phyloP scores from a whole-genome alignment of 208 protist genomes.

The Leishmania tarentolae region DNA sequence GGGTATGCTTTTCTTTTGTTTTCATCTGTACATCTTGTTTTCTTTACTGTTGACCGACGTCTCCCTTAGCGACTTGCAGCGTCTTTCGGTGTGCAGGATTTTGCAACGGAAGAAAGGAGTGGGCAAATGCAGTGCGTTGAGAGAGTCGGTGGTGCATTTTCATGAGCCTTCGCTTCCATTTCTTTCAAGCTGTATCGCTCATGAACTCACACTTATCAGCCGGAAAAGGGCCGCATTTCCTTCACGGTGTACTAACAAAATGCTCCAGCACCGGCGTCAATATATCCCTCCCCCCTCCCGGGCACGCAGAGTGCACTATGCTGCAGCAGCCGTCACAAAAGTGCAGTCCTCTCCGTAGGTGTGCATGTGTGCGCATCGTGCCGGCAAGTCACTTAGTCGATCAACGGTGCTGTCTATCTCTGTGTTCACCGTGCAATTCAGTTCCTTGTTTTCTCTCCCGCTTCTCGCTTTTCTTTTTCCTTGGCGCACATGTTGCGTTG shows the following conservation, averaged over 20 bases:
- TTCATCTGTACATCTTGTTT: neutral
- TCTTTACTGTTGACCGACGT: neutral
- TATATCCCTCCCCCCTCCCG: neutral
- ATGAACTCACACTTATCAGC: neutral
- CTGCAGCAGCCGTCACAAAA: neutral
- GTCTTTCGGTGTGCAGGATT: neutral
- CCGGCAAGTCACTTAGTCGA: neutral
- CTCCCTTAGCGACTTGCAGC: neutral
- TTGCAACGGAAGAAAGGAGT: neutral
- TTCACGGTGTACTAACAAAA: neutral
- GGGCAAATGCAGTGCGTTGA: neutral
- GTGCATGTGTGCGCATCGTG: neutral
- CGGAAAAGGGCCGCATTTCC: neutral
- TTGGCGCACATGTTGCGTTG: neutral
- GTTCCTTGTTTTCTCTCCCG: neutral
- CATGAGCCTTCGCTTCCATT: neutral
- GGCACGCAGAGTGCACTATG: neutral
- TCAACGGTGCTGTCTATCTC: neutral
- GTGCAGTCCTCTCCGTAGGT: neutral
- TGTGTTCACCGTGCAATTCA: neutral
- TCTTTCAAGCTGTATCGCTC: neutral
- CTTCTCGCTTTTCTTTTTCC: neutral
- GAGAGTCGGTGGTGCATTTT: neutral
- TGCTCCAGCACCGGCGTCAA: neutral
- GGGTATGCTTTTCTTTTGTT: neutral